phyloP scores from a whole-genome alignment of 371 early-diverging fungal genomes.

The Rhizopus delemar region DNA sequence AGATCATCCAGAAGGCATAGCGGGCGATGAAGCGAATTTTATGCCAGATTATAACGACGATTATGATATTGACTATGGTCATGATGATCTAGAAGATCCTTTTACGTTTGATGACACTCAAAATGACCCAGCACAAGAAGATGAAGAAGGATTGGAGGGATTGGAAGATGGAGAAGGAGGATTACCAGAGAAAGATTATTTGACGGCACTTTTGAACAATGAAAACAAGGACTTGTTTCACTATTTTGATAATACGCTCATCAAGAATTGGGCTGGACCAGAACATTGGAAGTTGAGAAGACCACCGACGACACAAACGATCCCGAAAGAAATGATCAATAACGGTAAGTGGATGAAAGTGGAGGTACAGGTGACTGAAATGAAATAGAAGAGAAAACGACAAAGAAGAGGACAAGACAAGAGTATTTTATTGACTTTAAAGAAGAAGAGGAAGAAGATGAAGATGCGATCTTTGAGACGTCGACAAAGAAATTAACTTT shows the following conservation, averaged over 20 bases:
- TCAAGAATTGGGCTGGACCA: conserved; percentile 93
- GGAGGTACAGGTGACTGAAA: neutral
- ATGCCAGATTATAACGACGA: conserved; percentile 15
- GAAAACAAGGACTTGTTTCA: conserved; percentile 73
- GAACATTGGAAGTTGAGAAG: conserved; percentile 87
- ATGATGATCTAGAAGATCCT: conserved; percentile 17
- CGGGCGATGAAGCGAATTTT: neutral
- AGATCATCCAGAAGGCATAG: neutral
- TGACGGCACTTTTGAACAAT: conserved; percentile 43
- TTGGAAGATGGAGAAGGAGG: conserved; percentile 28
- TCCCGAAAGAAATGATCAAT: no score
- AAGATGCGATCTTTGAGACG: conserved; percentile 71
- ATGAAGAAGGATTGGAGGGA: conserved; percentile 20
- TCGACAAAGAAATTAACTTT: conserved; percentile 56
- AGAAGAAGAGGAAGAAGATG: conserved; percentile 51
- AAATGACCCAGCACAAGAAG: conserved; percentile 18
- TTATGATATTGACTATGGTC: conserved; percentile 21
- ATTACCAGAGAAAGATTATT: conserved; percentile 40
- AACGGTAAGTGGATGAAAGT: neutral
- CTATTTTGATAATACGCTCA: conserved; percentile 85
- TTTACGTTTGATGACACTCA: conserved; percentile 35
- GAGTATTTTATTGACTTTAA: conserved; percentile 62
- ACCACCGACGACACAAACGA: conserved; percentile 8
- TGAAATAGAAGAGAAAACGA: conserved; percentile 27
- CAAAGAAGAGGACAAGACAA: conserved; percentile 29